Conservation (phyloP, 495 filamentous ascomycete species). For the Talaromyces stipitatus region DNA sequence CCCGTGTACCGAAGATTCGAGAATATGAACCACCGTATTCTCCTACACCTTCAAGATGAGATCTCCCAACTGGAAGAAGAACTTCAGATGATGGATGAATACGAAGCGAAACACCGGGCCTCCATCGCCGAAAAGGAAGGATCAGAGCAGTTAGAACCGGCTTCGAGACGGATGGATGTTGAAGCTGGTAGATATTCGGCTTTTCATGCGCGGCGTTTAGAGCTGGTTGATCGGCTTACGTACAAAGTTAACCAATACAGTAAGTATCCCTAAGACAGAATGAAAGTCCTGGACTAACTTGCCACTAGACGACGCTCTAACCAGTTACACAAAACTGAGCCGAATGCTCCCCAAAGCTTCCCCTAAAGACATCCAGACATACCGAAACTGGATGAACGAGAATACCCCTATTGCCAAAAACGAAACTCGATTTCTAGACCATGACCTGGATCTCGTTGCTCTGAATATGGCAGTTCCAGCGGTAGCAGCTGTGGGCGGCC, state of each 20-base stretch:
- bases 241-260: slow-evolving; percentile 80
- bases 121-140: slow-evolving; percentile 43
- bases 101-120: slow-evolving; percentile 58
- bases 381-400: slow-evolving; percentile 57
- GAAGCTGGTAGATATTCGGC: slow-evolving; percentile 55
- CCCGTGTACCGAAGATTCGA: slow-evolving; percentile 85
- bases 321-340: slow-evolving; percentile 56
- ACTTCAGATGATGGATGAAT: slow-evolving; percentile 60
- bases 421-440: slow-evolving; percentile 65
- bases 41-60: slow-evolving; percentile 84
- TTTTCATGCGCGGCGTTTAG: slow-evolving; percentile 63
- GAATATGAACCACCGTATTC: slow-evolving; percentile 72
- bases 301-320: slow-evolving; percentile 57
- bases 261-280: slow-evolving; percentile 37
- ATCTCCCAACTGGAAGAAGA: slow-evolving; percentile 72
- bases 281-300: not conserved
- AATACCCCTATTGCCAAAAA: slow-evolving; percentile 52
- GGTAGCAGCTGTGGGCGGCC: slow-evolving; percentile 10
- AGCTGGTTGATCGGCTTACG: slow-evolving; percentile 62
- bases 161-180: slow-evolving; percentile 56
- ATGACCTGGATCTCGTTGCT: slow-evolving; percentile 57
- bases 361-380: slow-evolving; percentile 51
- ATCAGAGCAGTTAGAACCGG: slow-evolving; percentile 37
- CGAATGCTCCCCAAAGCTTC: slow-evolving; percentile 48
- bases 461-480: slow-evolving; percentile 22